Evolutionary conservation across 2,329 filamentous ascomycete genomes (phyloP).

Genomic region (Aureobasidium subglaciale): DNA sequence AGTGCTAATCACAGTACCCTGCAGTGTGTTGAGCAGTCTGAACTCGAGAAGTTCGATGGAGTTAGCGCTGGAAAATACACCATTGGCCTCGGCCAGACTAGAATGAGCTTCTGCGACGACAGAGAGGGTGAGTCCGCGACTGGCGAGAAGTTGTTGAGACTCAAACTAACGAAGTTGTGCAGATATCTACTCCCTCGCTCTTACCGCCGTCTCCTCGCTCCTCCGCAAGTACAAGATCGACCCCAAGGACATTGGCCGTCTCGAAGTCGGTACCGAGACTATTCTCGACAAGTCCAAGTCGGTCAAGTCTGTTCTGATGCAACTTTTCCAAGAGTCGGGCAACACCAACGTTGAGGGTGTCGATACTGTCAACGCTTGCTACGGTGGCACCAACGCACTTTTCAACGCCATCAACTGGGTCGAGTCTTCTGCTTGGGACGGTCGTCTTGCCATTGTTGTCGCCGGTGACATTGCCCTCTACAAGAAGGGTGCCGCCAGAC

Average conservation of each 20-base stretch:
- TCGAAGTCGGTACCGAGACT: constrained; percentile 49
- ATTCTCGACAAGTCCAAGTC: constrained; percentile 51
- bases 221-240: constrained; percentile 48
- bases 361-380: constrained; percentile 49
- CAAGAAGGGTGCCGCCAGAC: constrained; percentile 48
- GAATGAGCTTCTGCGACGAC: constrained; percentile 51
- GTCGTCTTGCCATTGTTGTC: constrained; percentile 45
- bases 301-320: constrained; percentile 49
- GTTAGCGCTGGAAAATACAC: constrained; percentile 47
- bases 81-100: constrained; percentile 48
- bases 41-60: constrained; percentile 50
- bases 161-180: constrained; percentile 12
- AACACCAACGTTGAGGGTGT: constrained; percentile 49
- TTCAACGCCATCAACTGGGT: constrained; percentile 50
- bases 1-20: constrained; percentile 16
- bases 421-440: constrained; percentile 48
- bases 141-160: constrained; percentile 12
- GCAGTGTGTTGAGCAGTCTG: constrained; percentile 47
- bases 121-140: constrained; percentile 36
- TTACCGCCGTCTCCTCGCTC: constrained; percentile 46
- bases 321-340: constrained; percentile 44
- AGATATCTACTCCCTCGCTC: constrained; percentile 49
- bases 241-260: constrained; percentile 43
- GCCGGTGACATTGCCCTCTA: constrained; percentile 49
- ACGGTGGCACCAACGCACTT: constrained; percentile 48